Base-by-base conservation (phyloP, 1,284 basidiomycete genomes). In the Ganoderma multipileum region DNA sequence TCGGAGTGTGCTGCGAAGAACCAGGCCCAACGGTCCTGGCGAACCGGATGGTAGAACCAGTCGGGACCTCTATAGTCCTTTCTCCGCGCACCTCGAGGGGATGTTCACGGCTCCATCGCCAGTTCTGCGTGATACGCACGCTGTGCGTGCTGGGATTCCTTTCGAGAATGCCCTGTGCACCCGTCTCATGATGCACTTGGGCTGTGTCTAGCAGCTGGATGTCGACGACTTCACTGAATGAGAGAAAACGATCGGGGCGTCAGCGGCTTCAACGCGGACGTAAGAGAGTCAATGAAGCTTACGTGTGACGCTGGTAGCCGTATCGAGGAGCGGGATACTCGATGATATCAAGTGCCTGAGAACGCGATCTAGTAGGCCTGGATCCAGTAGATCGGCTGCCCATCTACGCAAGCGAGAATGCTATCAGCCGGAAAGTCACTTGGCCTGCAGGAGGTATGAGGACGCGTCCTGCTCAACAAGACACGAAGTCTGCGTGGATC, bases 381-480 rank as follows among this genome's bases (percentile, higher is more conserved):
- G 36, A 39, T 14, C 38, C 39, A 28, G 47, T 11, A 50, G 58
- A 41, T 0, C 23, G 36, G 14, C 20, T 16, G 20, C 8, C 33
- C 55, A 60, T 60, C 9, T 28, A 60, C 39, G 38, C 12, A 39
- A 38, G 16, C 14, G 38, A 9, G 55, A 58, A n/a, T 57, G 16
- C 2, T 58, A 11, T n/a, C 20, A 9, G 20, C 36, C 20, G 2
- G 8, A 9, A 8, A n/a, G 55, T 38, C 30, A 8, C 55, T 38
- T n/a, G 55, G 33, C 38, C 20, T 7, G 16, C 8, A 38, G 55
- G 20, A 57, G 20, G 33, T 33, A 38, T 33, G 23, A 11, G 55
- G 14, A 44, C 64, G 18, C 16, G 59, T 58, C 50, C 65, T 60
- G 58, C 1, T 66, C 58, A 68, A 66, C 61, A 44, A 55, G 65